A percentile compares a stretch with the other conserved stretches of the same genome.
Evolutionary conservation across 148 eudicot species (phyloP).

Genomic region (Drosera capensis): DNA sequence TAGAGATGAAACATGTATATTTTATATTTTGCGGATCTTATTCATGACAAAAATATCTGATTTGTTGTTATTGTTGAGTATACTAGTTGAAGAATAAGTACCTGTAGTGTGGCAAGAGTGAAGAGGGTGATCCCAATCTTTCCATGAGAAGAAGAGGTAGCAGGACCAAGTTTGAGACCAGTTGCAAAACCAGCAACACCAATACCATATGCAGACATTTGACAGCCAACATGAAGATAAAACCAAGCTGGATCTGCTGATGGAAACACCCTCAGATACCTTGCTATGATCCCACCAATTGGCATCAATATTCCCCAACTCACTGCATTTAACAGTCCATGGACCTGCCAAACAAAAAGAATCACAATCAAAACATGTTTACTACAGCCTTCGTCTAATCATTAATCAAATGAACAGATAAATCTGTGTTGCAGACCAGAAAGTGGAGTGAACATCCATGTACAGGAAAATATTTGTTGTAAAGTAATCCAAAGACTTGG

Average conservation of each 20-base stretch:
- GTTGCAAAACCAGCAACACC: constrained; percentile 70
- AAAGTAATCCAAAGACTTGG: too few relatives aligned
- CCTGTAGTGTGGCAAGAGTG: constrained; percentile 62
- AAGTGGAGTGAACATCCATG: too few relatives aligned
- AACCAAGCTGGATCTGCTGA: constrained; percentile 71
- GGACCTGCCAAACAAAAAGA: constrained; percentile 25
- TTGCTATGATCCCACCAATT: constrained; percentile 42
- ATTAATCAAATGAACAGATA: background rate
- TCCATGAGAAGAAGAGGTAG: constrained; percentile 34
- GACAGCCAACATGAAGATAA: constrained; percentile 62
- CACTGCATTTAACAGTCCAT: constrained; percentile 50
- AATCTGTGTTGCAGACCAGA: too few relatives aligned
- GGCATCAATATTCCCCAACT: constrained; percentile 81
- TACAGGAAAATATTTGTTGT: too few relatives aligned
- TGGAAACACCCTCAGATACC: constrained; percentile 40
- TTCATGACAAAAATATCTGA: background rate
- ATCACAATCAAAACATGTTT: background rate
- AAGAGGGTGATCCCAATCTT: constrained; percentile 50
- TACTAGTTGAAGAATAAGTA: constrained; percentile 3
- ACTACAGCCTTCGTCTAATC: background rate
- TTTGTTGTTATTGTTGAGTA: background rate
- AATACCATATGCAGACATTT: constrained; percentile 41
- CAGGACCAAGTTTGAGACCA: constrained; percentile 40
- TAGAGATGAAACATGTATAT: background rate
- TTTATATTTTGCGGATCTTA: background rate